Percentiles rank a stretch among this genome's conserved stretches.
Conservation (phyloP, 1,284 basidiomycete genomes). For the Uromyces viciae-fabae region DNA sequence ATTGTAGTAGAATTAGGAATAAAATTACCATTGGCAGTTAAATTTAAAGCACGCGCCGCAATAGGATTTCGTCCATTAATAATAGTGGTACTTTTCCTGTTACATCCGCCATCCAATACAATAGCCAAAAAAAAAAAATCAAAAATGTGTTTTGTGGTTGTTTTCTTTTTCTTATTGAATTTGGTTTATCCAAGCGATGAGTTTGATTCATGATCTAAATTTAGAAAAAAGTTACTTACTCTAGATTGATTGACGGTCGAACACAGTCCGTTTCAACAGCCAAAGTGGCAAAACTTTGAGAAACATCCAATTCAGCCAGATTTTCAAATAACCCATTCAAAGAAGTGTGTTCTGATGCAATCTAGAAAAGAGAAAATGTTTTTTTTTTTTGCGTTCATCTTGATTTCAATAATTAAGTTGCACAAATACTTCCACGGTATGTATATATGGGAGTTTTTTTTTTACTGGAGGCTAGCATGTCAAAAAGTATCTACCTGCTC, state of each 20-base stretch:
- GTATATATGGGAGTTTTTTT: not conserved
- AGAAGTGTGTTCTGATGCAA: not conserved
- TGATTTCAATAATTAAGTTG: not conserved
- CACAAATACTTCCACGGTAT: no score
- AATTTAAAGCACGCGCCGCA: conserved; percentile 31
- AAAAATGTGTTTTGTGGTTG: no score
- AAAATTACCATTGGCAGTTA: conserved; percentile 20
- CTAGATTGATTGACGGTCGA: conserved; percentile 17
- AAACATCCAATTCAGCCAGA: conserved; percentile 28
- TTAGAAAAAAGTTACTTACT: not conserved
- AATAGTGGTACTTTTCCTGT: conserved; percentile 24
- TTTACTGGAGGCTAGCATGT: not conserved
- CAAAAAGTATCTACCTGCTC: conserved; percentile 23
- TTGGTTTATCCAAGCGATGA: no score
- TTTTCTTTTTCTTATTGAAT: no score
- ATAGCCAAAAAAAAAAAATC: no score
- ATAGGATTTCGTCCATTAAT: conserved; percentile 36
- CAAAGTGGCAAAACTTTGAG: conserved; percentile 31
- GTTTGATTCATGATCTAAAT: not conserved
- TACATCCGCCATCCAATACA: not conserved
- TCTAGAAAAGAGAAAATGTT: conserved; percentile 7
- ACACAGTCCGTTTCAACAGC: conserved; percentile 32
- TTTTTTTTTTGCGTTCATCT: not conserved
- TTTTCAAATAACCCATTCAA: conserved; percentile 25
- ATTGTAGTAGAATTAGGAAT: conserved; percentile 35